Base-by-base conservation (phyloP, 768 basidiomycete species). In the Trichaptum fuscoviolaceum region DNA sequence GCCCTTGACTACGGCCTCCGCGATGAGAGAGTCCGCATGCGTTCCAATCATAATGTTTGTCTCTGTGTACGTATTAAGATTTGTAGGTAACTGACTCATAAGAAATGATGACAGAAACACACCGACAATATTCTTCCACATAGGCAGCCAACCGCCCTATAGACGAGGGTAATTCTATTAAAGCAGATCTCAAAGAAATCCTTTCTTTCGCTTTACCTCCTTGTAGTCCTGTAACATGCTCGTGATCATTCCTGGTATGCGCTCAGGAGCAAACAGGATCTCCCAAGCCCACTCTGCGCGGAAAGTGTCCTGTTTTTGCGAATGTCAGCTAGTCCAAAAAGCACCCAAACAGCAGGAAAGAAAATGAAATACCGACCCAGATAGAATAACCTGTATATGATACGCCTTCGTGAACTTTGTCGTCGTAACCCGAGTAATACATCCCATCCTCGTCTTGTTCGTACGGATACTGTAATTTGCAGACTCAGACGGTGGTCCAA, bases 71-170 rank as follows among this genome's bases (percentile, higher is more conserved):
- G 10, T 24, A 61, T 63, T 27, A 12, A 15, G 52, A 17, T n/a
- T 1, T 30, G 30, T 30, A 30, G 8, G 30, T 8, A 30, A 8
- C 52, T 36, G 5, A 10, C 52, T 36, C 18, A 10, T 25, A 35
- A 1, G 62, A 25, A 64, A 52, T 66, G 59, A 34, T 12, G 42
- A 52, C 10, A 69, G 63, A 61, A 67, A 69, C 79, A 68, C 61
- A 85, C 86, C 87, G 26, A 90, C 85, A 17, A 93, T 83, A 68
- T 93, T 93, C 77, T 93, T 93, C 92, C 92, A 94, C 91, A 93
- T 93, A 0, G 92, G 92, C 42, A 94, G 77, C 90, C 92, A 92
- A 2, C 92, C 92, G 18, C 90, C 85, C 86, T 82, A 69, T 8
- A 63, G 24, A 30, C 58, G 30, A 34, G 9, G n/a, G 25, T 18